A percentile compares a stretch with the other conserved stretches of the same genome.
These are phyloP conservation scores for Pythium sp. DNA, from an alignment of 352 stramenopile species.

Conservation along the genomic window DNA sequence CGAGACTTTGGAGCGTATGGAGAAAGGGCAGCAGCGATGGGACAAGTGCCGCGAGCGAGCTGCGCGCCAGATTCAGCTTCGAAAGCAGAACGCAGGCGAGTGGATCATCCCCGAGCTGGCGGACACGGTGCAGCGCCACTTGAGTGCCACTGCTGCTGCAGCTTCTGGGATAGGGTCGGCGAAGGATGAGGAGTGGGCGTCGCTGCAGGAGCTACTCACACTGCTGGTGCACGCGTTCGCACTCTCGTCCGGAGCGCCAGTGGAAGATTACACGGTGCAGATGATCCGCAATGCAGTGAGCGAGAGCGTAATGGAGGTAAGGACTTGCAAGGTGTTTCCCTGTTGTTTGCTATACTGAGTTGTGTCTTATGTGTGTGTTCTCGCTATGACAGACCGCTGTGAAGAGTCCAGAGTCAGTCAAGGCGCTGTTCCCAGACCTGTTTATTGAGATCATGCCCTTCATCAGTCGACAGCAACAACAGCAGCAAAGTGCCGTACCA, in stretches of 20 bases:
- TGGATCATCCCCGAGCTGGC: conserved; percentile 74
- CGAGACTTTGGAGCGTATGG: conserved; percentile 76
- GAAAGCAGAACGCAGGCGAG: conserved; percentile 41
- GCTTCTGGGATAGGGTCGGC: background rate
- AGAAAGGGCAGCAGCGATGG: conserved; percentile 41
- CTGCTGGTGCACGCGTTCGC: conserved; percentile 67
- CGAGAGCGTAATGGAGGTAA: conserved; percentile 51
- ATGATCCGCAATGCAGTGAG: conserved; percentile 58
- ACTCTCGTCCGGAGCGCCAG: conserved; percentile 34
- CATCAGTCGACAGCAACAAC: conserved; percentile 14
- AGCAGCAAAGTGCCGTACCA: background rate
- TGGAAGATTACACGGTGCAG: conserved; percentile 70
- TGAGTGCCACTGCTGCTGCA: conserved; percentile 14
- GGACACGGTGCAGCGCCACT: conserved; percentile 56
- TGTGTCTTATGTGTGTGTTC: background rate
- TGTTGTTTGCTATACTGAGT: background rate
- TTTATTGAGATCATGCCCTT: conserved; percentile 31
- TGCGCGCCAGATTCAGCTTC: conserved; percentile 48
- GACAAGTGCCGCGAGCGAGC: conserved; percentile 49
- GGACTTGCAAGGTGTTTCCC: background rate
- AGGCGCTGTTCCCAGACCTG: conserved; percentile 31
- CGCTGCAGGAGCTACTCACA: conserved; percentile 47
- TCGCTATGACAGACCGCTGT: conserved; percentile 20
- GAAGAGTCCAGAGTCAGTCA: conserved; percentile 22
- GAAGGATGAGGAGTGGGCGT: conserved; percentile 24